Conservation (phyloP, 805 yeast genomes). For the Starmera amethionina region DNA sequence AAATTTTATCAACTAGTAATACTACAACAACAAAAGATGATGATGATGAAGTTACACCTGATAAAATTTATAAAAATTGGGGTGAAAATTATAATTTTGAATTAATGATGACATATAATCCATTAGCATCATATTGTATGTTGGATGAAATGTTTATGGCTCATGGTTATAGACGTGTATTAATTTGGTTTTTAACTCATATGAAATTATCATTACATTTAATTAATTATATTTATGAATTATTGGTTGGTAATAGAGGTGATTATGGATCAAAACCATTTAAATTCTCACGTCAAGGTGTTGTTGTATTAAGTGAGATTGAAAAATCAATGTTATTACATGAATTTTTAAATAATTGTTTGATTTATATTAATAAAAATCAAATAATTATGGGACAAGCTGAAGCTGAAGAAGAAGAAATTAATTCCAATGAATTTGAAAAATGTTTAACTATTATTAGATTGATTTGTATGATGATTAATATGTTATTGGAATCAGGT, state of each 20-base stretch:
- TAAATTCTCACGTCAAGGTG: slow-evolving; percentile 48
- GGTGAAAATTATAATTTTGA: slow-evolving; percentile 38
- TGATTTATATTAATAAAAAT: slow-evolving; percentile 31
- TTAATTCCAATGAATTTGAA: slow-evolving; percentile 13
- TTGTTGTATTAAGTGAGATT: slow-evolving; percentile 40
- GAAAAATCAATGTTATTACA: slow-evolving; percentile 62
- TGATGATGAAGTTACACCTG: slow-evolving; percentile 31
- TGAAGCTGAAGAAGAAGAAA: slow-evolving; percentile 8
- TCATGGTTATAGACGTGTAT: slow-evolving; percentile 47
- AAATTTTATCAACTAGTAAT: slow-evolving; percentile 6
- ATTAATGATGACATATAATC: slow-evolving; percentile 39
- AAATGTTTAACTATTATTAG: slow-evolving; percentile 32
- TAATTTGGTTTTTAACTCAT: slow-evolving; percentile 63
- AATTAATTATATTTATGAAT: not conserved
- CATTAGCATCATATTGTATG: slow-evolving; percentile 41
- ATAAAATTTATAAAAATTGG: slow-evolving; percentile 38
- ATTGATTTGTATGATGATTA: slow-evolving; percentile 54
- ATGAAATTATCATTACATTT: slow-evolving; percentile 32
- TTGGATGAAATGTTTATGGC: slow-evolving; percentile 69
- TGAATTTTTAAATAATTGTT: slow-evolving; percentile 53
- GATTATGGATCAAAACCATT: slow-evolving; percentile 8
- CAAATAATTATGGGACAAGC: slow-evolving; percentile 14
- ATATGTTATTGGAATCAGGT: slow-evolving; percentile 35
- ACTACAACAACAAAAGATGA: slow-evolving; percentile 6
- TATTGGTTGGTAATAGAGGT: slow-evolving; percentile 1